Percentiles rank a stretch among this genome's conserved stretches.
These are phyloP conservation scores for Fusarium veterinarium DNA, from an alignment of 2,329 filamentous ascomycete species.

Conservation along the genomic window DNA sequence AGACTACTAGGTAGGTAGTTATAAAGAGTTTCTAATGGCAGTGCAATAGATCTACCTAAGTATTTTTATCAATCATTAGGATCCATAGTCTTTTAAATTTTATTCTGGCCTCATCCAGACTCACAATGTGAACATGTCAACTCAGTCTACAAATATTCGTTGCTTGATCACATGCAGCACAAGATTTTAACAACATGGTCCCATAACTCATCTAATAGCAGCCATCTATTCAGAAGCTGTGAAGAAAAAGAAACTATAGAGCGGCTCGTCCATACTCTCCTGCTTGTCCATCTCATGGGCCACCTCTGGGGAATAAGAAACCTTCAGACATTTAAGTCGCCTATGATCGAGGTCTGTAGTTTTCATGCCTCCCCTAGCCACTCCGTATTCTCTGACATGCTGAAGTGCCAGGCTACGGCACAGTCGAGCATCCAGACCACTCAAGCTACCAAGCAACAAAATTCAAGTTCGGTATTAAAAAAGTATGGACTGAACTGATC, in stretches of 20 bases:
- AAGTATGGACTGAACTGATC: constrained; percentile 52
- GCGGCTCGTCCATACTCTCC: constrained; percentile 42
- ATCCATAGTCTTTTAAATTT: too few species aligned
- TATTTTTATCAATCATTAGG: too few species aligned
- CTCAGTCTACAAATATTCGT: background rate
- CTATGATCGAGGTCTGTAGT: background rate
- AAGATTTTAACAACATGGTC: background rate
- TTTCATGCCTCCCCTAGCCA: background rate
- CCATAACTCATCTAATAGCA: constrained; percentile 34
- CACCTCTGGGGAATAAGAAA: background rate
- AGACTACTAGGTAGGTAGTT: background rate
- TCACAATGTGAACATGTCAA: background rate
- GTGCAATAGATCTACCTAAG: too few species aligned
- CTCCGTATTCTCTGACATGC: constrained; percentile 36
- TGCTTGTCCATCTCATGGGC: constrained; percentile 35
- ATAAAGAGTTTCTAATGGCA: background rate
- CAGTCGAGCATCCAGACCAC: constrained; percentile 26
- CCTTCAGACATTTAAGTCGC: background rate
- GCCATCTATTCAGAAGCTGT: constrained; percentile 47
- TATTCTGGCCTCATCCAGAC: background rate
- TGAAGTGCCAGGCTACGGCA: constrained; percentile 34
- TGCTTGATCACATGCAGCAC: background rate
- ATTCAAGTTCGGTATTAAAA: constrained; percentile 51
- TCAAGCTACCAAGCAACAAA: constrained; percentile 42
- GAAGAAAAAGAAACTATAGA: constrained; percentile 42